These are phyloP conservation scores for Leucosporidium creatinivorum DNA, from an alignment of 768 basidiomycete genomes.

Conservation along the genomic window DNA sequence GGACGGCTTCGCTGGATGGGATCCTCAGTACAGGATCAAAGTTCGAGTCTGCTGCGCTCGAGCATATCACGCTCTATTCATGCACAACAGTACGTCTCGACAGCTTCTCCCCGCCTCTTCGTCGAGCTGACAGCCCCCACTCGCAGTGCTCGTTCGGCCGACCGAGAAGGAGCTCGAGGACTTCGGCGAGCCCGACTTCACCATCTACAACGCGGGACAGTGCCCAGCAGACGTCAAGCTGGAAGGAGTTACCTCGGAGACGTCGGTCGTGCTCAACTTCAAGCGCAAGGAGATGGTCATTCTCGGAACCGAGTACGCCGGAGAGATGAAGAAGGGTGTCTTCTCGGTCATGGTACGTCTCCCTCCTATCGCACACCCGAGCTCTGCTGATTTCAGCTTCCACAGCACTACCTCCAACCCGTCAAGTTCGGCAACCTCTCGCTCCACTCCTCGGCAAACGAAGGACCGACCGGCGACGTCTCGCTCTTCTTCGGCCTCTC, in stretches of 20 bases:
- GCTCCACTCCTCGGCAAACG: slow-evolving; percentile 95
- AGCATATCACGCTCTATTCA: slow-evolving; percentile 86
- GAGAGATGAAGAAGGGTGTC: slow-evolving; percentile 99
- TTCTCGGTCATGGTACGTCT: slow-evolving; percentile 45
- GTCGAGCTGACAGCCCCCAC: neutral
- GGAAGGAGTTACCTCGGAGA: slow-evolving; percentile 90
- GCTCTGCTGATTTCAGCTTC: neutral
- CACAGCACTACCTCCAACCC: slow-evolving; percentile 91
- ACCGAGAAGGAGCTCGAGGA: slow-evolving; percentile 84
- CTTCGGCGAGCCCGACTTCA: slow-evolving; percentile 98
- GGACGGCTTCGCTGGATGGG: slow-evolving; percentile 51
- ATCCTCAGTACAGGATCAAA: slow-evolving; percentile 98
- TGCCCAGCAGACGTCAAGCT: slow-evolving; percentile 99
- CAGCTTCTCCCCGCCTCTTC: neutral
- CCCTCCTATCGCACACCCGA: neutral
- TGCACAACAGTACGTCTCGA: slow-evolving; percentile 37
- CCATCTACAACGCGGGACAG: slow-evolving; percentile 98
- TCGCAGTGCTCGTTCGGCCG: slow-evolving; percentile 88
- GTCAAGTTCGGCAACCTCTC: slow-evolving; percentile 97
- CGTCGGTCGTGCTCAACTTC: slow-evolving; percentile 99
- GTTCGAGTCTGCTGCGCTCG: slow-evolving; percentile 97
- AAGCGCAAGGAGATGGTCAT: slow-evolving; percentile 99
- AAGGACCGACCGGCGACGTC: slow-evolving; percentile 82
- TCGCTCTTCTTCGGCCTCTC: slow-evolving; percentile 98
- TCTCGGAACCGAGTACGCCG: slow-evolving; percentile 56